These are phyloP conservation scores for Arabis hirsuta DNA, from an alignment of 345 rosid genomes.

Conservation along the genomic window DNA sequence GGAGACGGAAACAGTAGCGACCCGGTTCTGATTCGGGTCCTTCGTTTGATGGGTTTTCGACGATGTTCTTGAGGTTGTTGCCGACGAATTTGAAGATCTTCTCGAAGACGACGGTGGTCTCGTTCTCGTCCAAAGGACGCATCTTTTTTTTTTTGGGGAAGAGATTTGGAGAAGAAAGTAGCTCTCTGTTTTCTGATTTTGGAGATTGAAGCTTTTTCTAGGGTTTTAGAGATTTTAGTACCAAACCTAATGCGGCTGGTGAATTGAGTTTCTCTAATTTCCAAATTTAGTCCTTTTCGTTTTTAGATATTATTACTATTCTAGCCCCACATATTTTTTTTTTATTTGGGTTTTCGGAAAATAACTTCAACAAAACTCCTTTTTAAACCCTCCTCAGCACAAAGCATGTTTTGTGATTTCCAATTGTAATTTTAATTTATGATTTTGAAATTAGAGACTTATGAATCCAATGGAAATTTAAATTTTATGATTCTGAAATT, in stretches of 20 bases:
- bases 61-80: constrained; percentile 86
- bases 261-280: background rate
- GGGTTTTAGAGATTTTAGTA: constrained; percentile 38
- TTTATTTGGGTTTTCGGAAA: too few species aligned
- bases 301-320: background rate
- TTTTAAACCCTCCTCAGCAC: too few species aligned
- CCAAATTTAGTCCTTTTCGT: constrained; percentile 1
- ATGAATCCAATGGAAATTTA: too few species aligned
- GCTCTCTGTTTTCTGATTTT: constrained; percentile 24
- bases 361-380: too few species aligned
- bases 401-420: too few species aligned
- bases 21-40: constrained; percentile 76
- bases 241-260: constrained; percentile 33
- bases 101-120: constrained; percentile 85
- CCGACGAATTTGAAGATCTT: constrained; percentile 85
- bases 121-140: constrained; percentile 87
- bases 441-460: too few species aligned
- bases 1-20: constrained; percentile 91
- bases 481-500: too few species aligned
- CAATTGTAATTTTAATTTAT: too few species aligned
- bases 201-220: constrained; percentile 10
- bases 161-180: background rate
- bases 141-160: constrained; percentile 46
- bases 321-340: background rate
- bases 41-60: constrained; percentile 83